These are phyloP conservation scores for Sphaerobolus stellatus DNA, from an alignment of 1,284 basidiomycete genomes.

Conservation along the genomic window DNA sequence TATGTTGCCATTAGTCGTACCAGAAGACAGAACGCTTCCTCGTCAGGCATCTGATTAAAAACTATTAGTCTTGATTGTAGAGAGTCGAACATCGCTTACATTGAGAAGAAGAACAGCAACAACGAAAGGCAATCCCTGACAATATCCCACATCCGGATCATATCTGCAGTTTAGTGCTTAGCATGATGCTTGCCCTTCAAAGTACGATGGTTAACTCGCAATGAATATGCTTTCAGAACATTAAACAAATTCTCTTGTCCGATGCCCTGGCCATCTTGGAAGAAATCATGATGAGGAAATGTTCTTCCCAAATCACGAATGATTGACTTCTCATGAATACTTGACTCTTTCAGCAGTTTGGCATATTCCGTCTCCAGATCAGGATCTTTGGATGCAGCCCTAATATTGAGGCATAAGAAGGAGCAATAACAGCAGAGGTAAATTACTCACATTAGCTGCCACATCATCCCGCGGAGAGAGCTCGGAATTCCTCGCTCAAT, in stretches of 20 bases:
- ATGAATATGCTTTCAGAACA: slow-evolving; percentile 94
- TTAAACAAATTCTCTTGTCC: slow-evolving; percentile 98
- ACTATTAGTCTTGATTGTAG: neutral
- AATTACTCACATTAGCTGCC: slow-evolving; percentile 87
- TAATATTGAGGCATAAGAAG: slow-evolving; percentile 28
- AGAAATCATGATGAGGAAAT: slow-evolving; percentile 97
- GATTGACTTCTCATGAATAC: slow-evolving; percentile 92
- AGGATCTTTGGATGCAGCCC: slow-evolving; percentile 87
- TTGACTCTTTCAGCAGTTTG: slow-evolving; percentile 78
- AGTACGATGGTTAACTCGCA: slow-evolving; percentile 46
- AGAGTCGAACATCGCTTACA: slow-evolving; percentile 45
- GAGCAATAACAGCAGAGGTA: slow-evolving; percentile 5
- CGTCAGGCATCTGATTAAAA: slow-evolving; percentile 87
- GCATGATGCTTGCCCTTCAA: neutral
- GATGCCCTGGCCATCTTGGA: slow-evolving; percentile 86
- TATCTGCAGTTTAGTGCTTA: slow-evolving; percentile 52
- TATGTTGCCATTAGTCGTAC: slow-evolving; percentile 99
- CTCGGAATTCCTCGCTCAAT: slow-evolving; percentile 92
- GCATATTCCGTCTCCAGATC: slow-evolving; percentile 87
- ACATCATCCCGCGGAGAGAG: slow-evolving; percentile 89
- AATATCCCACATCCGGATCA: slow-evolving; percentile 95
- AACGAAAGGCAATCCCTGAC: slow-evolving; percentile 94
- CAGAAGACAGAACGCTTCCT: slow-evolving; percentile 95
- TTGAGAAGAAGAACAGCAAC: slow-evolving; percentile 92
- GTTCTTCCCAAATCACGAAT: slow-evolving; percentile 88